phyloP scores from a whole-genome alignment of 2,329 filamentous ascomycete genomes.

The Aplosporella prunicola region DNA sequence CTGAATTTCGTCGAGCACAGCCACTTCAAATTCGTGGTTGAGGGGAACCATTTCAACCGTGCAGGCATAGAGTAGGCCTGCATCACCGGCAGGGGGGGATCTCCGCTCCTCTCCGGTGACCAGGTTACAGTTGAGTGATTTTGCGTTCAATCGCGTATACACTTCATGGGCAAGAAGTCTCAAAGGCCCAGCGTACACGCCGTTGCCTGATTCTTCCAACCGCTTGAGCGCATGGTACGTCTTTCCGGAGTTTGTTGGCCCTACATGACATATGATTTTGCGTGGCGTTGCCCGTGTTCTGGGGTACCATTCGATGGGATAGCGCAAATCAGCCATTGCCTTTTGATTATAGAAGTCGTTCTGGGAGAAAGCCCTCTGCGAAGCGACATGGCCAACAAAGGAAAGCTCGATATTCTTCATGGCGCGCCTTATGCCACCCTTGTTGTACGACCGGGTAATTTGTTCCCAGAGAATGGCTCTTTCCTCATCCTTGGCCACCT shows the following conservation, averaged over 20 bases:
- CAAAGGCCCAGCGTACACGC: slow-evolving; percentile 85
- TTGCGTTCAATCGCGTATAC: slow-evolving; percentile 74
- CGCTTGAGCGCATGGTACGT: slow-evolving; percentile 88
- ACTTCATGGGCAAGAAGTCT: slow-evolving; percentile 87
- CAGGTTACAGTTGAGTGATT: slow-evolving; percentile 66
- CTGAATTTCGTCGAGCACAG: slow-evolving; percentile 96
- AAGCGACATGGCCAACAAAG: slow-evolving; percentile 45
- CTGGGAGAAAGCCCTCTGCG: slow-evolving; percentile 24
- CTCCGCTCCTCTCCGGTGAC: slow-evolving; percentile 87
- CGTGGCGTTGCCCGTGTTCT: slow-evolving; percentile 70
- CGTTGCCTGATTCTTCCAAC: slow-evolving; percentile 63
- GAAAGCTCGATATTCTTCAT: slow-evolving; percentile 58
- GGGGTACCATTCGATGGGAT: slow-evolving; percentile 87
- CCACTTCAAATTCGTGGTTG: slow-evolving; percentile 63
- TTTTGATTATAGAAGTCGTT: slow-evolving; percentile 29
- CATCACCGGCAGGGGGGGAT: slow-evolving; percentile 40
- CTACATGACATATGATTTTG: slow-evolving; percentile 84
- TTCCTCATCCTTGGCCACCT: too few species aligned
- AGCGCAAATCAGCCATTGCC: slow-evolving; percentile 68
- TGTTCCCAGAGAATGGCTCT: too few species aligned
- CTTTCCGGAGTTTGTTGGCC: slow-evolving; percentile 96
- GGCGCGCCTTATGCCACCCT: too few species aligned
- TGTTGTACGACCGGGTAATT: too few species aligned
- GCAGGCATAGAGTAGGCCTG: slow-evolving; percentile 52
- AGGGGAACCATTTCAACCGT: slow-evolving; percentile 84